These are phyloP conservation scores for Calonectria fujianensis DNA, from an alignment of 2,329 filamentous ascomycete species.

Conservation along the genomic window DNA sequence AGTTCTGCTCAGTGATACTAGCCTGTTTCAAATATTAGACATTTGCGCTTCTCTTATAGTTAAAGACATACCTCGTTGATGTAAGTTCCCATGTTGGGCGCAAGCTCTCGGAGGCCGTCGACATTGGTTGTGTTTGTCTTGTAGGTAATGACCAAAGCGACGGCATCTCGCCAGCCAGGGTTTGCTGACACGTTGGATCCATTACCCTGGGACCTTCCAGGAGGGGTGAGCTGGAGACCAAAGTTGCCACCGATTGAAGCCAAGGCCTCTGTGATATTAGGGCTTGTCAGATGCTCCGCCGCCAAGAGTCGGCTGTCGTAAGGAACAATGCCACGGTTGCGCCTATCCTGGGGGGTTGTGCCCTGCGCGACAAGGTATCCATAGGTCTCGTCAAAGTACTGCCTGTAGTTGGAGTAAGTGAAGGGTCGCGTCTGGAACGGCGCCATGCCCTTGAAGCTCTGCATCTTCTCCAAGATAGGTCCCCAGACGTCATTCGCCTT, in stretches of 20 bases:
- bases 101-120: background rate
- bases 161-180: background rate
- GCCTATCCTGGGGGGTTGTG: background rate
- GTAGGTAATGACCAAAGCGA: background rate
- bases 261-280: background rate
- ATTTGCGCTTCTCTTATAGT: background rate
- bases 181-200: background rate
- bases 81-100: conserved; percentile 2
- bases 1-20: background rate
- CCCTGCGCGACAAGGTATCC: background rate
- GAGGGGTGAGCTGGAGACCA: background rate
- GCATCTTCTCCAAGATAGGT: background rate
- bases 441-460: background rate
- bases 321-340: background rate
- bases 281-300: background rate
- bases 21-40: background rate
- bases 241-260: background rate
- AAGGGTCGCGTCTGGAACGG: conserved; percentile 1
- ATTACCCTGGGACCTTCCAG: background rate
- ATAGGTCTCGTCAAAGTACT: background rate
- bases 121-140: background rate
- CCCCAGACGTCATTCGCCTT: background rate
- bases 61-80: background rate
- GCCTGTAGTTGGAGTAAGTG: background rate
- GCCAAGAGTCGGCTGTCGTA: conserved; percentile 1